phyloP scores from a whole-genome alignment of 1,139 yeast genomes.

The Zygoascus meyerae region DNA sequence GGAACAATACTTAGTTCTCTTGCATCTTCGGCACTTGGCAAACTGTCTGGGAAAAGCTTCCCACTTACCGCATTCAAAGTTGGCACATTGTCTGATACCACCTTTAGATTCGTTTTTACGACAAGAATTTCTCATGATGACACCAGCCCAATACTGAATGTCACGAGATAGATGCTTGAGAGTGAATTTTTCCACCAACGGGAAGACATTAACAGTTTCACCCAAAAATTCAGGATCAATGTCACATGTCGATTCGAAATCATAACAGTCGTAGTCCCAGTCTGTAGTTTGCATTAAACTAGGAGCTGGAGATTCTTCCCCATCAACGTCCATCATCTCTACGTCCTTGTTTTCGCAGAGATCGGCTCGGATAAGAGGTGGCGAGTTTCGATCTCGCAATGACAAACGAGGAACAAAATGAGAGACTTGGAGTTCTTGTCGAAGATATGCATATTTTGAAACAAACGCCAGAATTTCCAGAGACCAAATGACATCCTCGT shows the following conservation, averaged over 20 bases:
- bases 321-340: conserved; percentile 13
- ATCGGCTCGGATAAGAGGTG: conserved; percentile 18
- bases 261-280: conserved; percentile 59
- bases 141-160: conserved; percentile 95
- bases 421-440: conserved; percentile 66
- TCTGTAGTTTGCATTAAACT: conserved; percentile 1
- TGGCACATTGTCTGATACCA: conserved; percentile 93
- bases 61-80: conserved; percentile 93
- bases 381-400: conserved; percentile 27
- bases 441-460: conserved; percentile 80
- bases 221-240: conserved; percentile 39
- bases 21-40: conserved; percentile 91
- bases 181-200: conserved; percentile 87
- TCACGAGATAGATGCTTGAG: conserved; percentile 63
- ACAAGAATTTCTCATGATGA: conserved; percentile 91
- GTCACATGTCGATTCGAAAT: conserved; percentile 40
- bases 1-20: conserved; percentile 90
- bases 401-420: conserved; percentile 47
- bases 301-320: not conserved
- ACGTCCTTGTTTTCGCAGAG: conserved; percentile 22
- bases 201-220: conserved; percentile 67
- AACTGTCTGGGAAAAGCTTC: conserved; percentile 84
- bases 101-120: conserved; percentile 81
- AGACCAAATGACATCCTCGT: conserved; percentile 92
- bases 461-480: conserved; percentile 86